phyloP scores from a whole-genome alignment of 768 basidiomycete genomes.

The Pulveroboletus sp. region DNA sequence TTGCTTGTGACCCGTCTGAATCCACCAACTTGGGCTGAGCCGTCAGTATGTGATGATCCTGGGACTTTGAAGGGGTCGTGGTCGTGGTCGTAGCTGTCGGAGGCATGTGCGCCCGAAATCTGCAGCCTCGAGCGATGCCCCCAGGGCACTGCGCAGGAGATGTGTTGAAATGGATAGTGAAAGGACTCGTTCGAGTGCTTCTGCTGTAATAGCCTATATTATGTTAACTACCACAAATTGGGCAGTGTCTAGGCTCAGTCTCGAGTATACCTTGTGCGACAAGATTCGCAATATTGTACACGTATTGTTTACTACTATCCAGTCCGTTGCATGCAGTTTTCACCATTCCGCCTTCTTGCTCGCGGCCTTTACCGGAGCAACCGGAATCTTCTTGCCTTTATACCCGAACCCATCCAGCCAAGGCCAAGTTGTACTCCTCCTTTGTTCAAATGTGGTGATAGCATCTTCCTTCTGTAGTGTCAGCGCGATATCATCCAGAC shows the following conservation, averaged over 20 bases:
- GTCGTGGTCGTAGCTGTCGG: conserved; percentile 9
- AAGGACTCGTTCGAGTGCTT: conserved; percentile 3
- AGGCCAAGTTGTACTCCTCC: conserved; percentile 78
- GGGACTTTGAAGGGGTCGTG: conserved; percentile 14
- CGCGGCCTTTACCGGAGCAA: conserved; percentile 35
- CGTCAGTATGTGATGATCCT: conserved; percentile 11
- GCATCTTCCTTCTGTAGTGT: conserved; percentile 76
- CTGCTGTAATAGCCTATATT: too few relatives aligned
- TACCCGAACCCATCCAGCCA: conserved; percentile 98
- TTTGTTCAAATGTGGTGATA: conserved; percentile 81
- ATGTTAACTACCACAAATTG: conserved; percentile 5
- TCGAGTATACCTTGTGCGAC: conserved; percentile 11
- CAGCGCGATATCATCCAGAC: conserved; percentile 93
- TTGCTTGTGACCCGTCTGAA: conserved; percentile 7
- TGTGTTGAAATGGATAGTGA: background rate
- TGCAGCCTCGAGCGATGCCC: background rate
- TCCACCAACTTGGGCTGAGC: conserved; percentile 12
- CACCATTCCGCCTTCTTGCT: conserved; percentile 73
- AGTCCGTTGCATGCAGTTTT: background rate
- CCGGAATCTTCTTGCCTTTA: conserved; percentile 71
- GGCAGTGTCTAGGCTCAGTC: conserved; percentile 7
- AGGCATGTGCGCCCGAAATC: conserved; percentile 14
- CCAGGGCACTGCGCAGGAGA: conserved; percentile 1
- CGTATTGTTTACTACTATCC: background rate
- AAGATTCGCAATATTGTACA: conserved; percentile 4